Evolutionary conservation across 78 protist species (phyloP).

Genomic region (Polysphondylium violaceum): DNA sequence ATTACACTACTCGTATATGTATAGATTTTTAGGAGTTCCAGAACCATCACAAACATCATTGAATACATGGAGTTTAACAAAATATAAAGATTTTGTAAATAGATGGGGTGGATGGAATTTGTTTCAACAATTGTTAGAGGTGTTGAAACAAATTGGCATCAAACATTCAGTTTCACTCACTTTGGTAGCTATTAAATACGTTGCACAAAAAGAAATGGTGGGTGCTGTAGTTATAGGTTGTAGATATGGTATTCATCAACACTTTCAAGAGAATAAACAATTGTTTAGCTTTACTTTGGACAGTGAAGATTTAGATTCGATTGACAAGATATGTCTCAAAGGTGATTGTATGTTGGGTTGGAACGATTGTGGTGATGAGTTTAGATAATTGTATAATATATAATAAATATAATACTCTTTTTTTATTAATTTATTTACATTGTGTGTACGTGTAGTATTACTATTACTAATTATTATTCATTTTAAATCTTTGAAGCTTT

Average conservation of each 20-base stretch:
- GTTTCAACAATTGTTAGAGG: conserved; percentile 61
- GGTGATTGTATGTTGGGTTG: conserved; percentile 78
- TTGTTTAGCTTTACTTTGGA: conserved; percentile 36
- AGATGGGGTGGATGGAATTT: conserved; percentile 77
- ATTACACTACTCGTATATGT: not conserved
- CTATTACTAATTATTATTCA: too few relatives aligned
- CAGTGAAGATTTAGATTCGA: conserved; percentile 18
- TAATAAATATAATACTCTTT: not conserved
- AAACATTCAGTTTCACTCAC: conserved; percentile 58
- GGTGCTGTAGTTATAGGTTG: conserved; percentile 61
- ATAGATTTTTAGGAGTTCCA: conserved; percentile 76
- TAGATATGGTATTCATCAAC: conserved; percentile 61
- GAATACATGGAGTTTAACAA: conserved; percentile 72
- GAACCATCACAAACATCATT: conserved; percentile 65
- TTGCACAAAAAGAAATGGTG: conserved; percentile 26
- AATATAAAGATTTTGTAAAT: conserved; percentile 42
- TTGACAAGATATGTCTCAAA: conserved; percentile 14
- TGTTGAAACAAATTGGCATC: conserved; percentile 27
- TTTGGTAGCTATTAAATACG: conserved; percentile 35
- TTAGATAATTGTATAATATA: conserved; percentile 11
- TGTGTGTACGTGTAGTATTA: too few relatives aligned
- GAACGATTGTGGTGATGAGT: conserved; percentile 67
- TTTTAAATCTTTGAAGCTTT: not conserved
- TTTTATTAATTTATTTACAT: too few relatives aligned
- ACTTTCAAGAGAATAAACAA: conserved; percentile 32